A percentile compares a stretch with the other conserved stretches of the same genome.
These are phyloP conservation scores for Diplodia scrobiculata DNA, from an alignment of 2,329 filamentous ascomycete genomes.

Conservation along the genomic window DNA sequence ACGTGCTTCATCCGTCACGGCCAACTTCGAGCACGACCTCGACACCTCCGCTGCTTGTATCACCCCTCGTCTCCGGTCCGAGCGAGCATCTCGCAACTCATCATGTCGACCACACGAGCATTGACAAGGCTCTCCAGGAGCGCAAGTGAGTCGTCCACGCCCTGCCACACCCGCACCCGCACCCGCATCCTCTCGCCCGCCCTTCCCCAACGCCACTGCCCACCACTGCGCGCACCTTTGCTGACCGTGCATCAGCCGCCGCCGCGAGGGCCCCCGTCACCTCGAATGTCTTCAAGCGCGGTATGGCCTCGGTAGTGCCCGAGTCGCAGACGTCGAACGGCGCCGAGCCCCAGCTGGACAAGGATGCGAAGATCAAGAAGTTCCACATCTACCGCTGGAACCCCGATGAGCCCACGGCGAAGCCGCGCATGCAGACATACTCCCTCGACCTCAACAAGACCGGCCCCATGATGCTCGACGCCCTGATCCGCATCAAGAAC, in stretches of 20 bases:
- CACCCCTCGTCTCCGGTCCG: slow-evolving; percentile 13
- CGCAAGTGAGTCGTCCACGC: slow-evolving; percentile 38
- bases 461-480: slow-evolving; percentile 96
- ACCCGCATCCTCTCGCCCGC: slow-evolving; percentile 23
- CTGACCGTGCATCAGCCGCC: slow-evolving; percentile 33
- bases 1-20: slow-evolving; percentile 24
- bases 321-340: slow-evolving; percentile 62
- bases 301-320: slow-evolving; percentile 48
- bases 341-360: slow-evolving; percentile 61
- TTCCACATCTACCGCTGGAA: slow-evolving; percentile 99
- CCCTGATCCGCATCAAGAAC: slow-evolving; percentile 97
- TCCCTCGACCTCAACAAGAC: slow-evolving; percentile 98
- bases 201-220: neutral
- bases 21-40: slow-evolving; percentile 2
- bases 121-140: slow-evolving; percentile 44
- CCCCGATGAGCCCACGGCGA: slow-evolving; percentile 85
- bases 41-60: slow-evolving; percentile 2
- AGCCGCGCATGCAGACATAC: slow-evolving; percentile 95
- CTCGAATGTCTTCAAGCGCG: slow-evolving; percentile 38
- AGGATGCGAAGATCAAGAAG: slow-evolving; percentile 73
- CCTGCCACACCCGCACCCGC: neutral
- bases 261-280: slow-evolving; percentile 40
- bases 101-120: slow-evolving; percentile 45
- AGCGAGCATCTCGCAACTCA: slow-evolving; percentile 22
- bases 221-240: slow-evolving; percentile 4